Base-by-base conservation (phyloP, 257 asterid species). In the Perilla frutescens region DNA sequence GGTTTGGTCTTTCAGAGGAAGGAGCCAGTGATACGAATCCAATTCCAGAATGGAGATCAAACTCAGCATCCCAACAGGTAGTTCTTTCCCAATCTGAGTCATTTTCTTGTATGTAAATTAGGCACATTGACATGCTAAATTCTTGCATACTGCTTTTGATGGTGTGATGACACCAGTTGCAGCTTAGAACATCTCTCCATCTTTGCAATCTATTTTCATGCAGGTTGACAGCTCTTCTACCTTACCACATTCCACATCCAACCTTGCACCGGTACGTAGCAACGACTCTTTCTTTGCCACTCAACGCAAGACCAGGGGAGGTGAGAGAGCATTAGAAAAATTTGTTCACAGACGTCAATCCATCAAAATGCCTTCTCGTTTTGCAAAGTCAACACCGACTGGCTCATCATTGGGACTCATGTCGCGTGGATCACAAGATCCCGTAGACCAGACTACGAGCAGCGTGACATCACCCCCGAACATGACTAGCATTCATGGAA, bases 261-360 rank as follows among this genome's bases (percentile, higher is more conserved):
- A 77, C 51, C 86, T 83, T 61, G 73, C 80, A 80, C 76, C 93
- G 66, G 78, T 85, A 70, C 82, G 60, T 44, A 63, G 81, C 26
- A 83, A 76, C 62, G 87, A 80, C 68, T 63, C 87, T 73, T 79
- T 96, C 80, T 81, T 93, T 60, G 69, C 84, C 36, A 81, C 95
- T 68, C 95, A 96, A 53, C 96, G 90, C n/a, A 96, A 91, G 84
- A 91, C 87, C 66, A 90, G 93, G 97, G 96, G 92, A 62, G 93
- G 96, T 31, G 95, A 87, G 73, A 84, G 82, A 83, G 71, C 92
- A 48, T 80, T 96, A 43, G 97, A 94, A 64, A 94, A 88, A 81
- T 81, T 84, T 36, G 73, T 79, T 71, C 92, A 84, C 62, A 81
- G 84, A 29, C 92, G 88, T n/a, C 90, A 87, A 75, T 74, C 97